Conservation (phyloP, 768 basidiomycete species). For the Fomitopsis serialis region DNA sequence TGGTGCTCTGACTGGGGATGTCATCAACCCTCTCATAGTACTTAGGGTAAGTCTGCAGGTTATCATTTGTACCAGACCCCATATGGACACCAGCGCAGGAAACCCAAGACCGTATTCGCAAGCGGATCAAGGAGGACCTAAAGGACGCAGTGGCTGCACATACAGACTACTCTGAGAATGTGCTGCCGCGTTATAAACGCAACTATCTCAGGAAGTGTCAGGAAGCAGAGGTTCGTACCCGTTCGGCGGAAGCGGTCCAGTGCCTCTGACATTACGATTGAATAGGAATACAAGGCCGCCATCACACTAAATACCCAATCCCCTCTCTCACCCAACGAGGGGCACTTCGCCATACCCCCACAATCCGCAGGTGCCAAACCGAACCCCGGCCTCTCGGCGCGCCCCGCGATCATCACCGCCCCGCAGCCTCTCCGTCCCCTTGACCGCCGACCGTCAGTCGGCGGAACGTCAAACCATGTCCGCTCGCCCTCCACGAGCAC, state of each 20-base stretch:
- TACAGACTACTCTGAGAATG: slow-evolving; percentile 73
- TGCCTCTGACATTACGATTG: not conserved
- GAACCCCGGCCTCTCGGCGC: slow-evolving; percentile 39
- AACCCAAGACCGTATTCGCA: slow-evolving; percentile 86
- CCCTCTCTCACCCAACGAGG: slow-evolving; percentile 20
- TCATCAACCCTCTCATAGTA: slow-evolving; percentile 61
- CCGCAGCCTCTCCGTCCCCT: slow-evolving; percentile 74
- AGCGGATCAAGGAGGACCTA: slow-evolving; percentile 86
- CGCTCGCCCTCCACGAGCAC: slow-evolving; percentile 64
- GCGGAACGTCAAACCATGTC: slow-evolving; percentile 47
- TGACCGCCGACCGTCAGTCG: slow-evolving; percentile 67
- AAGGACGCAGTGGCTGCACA: slow-evolving; percentile 75
- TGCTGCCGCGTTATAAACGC: slow-evolving; percentile 77
- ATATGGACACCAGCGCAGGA: slow-evolving; percentile 43
- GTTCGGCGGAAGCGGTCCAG: not conserved
- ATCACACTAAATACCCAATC: slow-evolving; percentile 28
- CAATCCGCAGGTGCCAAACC: slow-evolving; percentile 44
- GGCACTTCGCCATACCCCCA: slow-evolving; percentile 54
- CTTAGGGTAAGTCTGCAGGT: slow-evolving; percentile 48
- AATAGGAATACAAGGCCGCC: slow-evolving; percentile 62
- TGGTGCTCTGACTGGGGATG: slow-evolving; percentile 60
- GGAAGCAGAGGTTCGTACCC: slow-evolving; percentile 65
- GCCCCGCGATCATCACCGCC: slow-evolving; percentile 57
- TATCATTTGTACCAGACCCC: not conserved
- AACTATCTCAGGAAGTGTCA: slow-evolving; percentile 80